Percentiles rank a stretch among this genome's conserved stretches.
Conservation (phyloP, 345 rosid species). For the Brassica nigra region DNA sequence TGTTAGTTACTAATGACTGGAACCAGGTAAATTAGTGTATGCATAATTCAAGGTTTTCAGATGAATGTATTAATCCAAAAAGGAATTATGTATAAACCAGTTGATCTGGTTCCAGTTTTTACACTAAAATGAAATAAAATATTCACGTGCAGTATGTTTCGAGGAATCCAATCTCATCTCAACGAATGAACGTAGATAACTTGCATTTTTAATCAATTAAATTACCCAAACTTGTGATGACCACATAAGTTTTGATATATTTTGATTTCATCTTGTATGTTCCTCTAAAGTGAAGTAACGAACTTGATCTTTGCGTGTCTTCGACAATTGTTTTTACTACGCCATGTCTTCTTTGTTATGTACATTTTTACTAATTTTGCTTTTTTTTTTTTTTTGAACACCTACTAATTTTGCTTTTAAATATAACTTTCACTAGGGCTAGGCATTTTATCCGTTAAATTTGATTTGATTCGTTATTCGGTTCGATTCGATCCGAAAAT, state of each 20-base stretch:
- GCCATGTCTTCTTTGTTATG: not conserved
- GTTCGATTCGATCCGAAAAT: no score
- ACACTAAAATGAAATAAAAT: constrained; percentile 2
- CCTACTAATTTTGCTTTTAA: not conserved
- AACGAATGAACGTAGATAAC: not conserved
- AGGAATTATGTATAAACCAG: not conserved
- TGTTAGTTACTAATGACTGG: not conserved
- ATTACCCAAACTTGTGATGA: not conserved
- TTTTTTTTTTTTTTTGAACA: no score
- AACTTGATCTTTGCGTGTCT: constrained; percentile 26
- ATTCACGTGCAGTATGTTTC: not conserved
- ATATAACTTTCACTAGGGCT: not conserved
- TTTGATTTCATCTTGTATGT: constrained; percentile 5
- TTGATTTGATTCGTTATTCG: no score
- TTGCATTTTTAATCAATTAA: not conserved
- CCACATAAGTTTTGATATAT: not conserved
- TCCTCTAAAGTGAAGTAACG: constrained; percentile 21
- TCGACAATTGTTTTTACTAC: constrained; percentile 9
- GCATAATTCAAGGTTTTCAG: not conserved
- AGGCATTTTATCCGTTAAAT: no score
- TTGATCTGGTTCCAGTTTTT: not conserved
- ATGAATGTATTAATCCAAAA: not conserved
- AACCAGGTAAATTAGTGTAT: not conserved
- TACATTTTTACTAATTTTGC: not conserved
- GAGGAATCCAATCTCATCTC: not conserved